Evolutionary conservation across 1,139 yeast genomes (phyloP).

Genomic region (Nakaseomyces nivariensis): DNA sequence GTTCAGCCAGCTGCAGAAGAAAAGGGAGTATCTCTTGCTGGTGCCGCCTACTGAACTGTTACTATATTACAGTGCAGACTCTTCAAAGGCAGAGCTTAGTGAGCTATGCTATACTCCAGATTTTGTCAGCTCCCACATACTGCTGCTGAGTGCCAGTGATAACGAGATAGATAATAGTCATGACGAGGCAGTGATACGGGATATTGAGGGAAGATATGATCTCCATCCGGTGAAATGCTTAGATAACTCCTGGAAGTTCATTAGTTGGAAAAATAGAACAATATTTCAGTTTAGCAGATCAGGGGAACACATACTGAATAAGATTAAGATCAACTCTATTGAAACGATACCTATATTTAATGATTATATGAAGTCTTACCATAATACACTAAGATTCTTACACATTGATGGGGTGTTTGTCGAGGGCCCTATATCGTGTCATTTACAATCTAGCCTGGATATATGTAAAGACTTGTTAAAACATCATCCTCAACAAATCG

Average conservation of each 20-base stretch:
- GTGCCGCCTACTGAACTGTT: constrained; percentile 52
- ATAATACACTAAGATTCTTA: not conserved
- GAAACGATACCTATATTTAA: constrained; percentile 37
- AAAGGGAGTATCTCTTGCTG: constrained; percentile 45
- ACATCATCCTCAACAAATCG: not conserved
- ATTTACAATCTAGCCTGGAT: not conserved
- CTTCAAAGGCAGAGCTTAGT: constrained; percentile 36
- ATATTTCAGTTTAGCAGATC: constrained; percentile 39
- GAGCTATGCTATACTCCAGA: constrained; percentile 59
- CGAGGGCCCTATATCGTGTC: not conserved
- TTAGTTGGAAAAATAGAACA: constrained; percentile 41
- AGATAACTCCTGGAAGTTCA: constrained; percentile 47
- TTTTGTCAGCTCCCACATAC: constrained; percentile 61
- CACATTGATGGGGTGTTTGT: not conserved
- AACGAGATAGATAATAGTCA: constrained; percentile 7
- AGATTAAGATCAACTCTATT: constrained; percentile 37
- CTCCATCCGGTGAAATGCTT: constrained; percentile 18
- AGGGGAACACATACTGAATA: constrained; percentile 45
- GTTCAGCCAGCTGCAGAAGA: constrained; percentile 31
- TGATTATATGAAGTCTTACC: constrained; percentile 26
- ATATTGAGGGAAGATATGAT: not conserved
- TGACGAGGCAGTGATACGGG: constrained; percentile 35
- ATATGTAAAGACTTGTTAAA: not conserved
- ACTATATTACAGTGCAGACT: constrained; percentile 43
- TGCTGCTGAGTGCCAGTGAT: constrained; percentile 30